Base-by-base conservation (phyloP, 192 early-diverging fungal genomes). In the Coemansia sp. region DNA sequence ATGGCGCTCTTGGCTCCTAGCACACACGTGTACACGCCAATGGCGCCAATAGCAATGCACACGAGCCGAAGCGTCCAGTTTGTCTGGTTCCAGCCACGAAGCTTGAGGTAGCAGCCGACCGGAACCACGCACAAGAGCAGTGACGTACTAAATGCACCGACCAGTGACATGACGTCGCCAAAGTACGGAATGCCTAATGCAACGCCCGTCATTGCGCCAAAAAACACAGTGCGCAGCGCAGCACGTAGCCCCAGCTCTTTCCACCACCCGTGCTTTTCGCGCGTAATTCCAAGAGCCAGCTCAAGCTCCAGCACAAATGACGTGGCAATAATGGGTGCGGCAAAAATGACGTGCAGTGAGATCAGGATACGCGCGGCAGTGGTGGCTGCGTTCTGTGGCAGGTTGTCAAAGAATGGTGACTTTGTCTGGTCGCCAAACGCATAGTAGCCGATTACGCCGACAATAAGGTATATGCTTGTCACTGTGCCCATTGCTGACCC, bases 281-380 rank as follows among this genome's bases (percentile, higher is more conserved):
- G 76, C 1, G 80, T 86, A 31, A 91, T 73, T 9, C 82, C 78
- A 11, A 86, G 44, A 26, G 78, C 70, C 37, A 81, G 70, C 68
- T 94, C 92, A 38, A 88, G 64, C 54, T 92, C 90, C 18, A 86
- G 67, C 10, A 90, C 80, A 47, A 91, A 86, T 2, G 88, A 86
- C 0, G 89, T 88, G 28, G 88, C 66, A n/a, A 92, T 68, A 37
- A 93, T 81, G 23, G 92, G 92, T 15, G 88, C 86, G 14, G 92
- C 88, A n/a, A 91, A 74, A 38, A 93, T 79, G n/a, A 93, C 88
- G 67, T 93, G 89, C 46, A 87, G 72, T 6, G 88, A 89, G 55
- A 93, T 92, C 17, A 93, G 79, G 31, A 88, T 67, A 23, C 86
- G 82, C 38, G 86, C 84, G n/a, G 88, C 76, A n/a, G 69, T 86